phyloP scores from a whole-genome alignment of 805 yeast species.

The Candida lessepsii region DNA sequence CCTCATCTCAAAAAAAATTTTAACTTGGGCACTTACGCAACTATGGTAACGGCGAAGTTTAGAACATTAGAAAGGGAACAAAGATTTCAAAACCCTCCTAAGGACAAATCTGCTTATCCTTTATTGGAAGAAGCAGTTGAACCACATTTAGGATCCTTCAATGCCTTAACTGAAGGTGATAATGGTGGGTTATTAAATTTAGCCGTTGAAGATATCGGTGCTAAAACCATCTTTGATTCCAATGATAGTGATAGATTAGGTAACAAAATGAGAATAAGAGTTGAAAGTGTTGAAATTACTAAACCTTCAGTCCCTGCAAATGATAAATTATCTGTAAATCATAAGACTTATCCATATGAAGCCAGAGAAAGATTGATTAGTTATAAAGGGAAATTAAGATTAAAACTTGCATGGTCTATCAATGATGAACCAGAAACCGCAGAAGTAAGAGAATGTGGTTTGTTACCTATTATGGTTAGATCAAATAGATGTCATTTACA shows the following conservation, averaged over 20 bases:
- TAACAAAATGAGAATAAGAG: slow-evolving; percentile 79
- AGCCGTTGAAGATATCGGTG: slow-evolving; percentile 87
- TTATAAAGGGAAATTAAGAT: slow-evolving; percentile 73
- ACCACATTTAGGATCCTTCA: slow-evolving; percentile 95
- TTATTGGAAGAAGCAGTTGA: slow-evolving; percentile 83
- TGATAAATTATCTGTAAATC: slow-evolving; percentile 73
- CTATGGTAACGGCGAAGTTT: slow-evolving; percentile 52
- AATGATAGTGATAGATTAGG: slow-evolving; percentile 67
- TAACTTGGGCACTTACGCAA: slow-evolving; percentile 1
- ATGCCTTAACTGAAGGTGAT: slow-evolving; percentile 87
- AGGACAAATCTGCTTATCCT: slow-evolving; percentile 79
- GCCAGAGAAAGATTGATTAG: slow-evolving; percentile 86
- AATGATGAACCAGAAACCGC: slow-evolving; percentile 81
- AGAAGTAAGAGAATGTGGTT: slow-evolving; percentile 89
- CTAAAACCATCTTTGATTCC: slow-evolving; percentile 81
- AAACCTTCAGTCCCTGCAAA: slow-evolving; percentile 73
- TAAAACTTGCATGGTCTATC: slow-evolving; percentile 82
- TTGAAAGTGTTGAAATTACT: slow-evolving; percentile 85
- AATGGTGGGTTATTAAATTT: slow-evolving; percentile 87
- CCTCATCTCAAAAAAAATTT: slow-evolving; percentile 7
- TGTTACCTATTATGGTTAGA: slow-evolving; percentile 85
- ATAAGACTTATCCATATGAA: slow-evolving; percentile 75
- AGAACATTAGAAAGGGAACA: slow-evolving; percentile 85
- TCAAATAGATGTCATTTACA: slow-evolving; percentile 91
- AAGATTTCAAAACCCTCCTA: slow-evolving; percentile 86